Conservation (phyloP, 352 stramenopile species). For the Pythium guiyangense region DNA sequence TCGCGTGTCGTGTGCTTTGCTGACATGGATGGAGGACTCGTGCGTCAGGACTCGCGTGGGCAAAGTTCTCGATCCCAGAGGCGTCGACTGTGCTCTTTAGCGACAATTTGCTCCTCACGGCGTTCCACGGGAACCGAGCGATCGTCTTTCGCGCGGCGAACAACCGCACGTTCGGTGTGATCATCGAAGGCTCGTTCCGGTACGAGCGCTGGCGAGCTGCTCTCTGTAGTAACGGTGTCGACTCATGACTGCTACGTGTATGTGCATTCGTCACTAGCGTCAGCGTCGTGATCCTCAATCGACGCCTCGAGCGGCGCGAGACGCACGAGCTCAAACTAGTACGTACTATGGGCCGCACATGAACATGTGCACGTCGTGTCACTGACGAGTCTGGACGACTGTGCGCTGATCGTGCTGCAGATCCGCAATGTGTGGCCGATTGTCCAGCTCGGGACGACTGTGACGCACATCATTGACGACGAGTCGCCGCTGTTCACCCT, state of each 20-base stretch:
- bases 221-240: too few species aligned
- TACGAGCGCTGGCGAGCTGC: slow-evolving; percentile 7
- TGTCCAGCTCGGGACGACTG: slow-evolving; percentile 44
- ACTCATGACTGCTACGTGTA: not conserved
- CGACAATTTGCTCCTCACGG: slow-evolving; percentile 39
- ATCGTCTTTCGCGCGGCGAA: slow-evolving; percentile 61
- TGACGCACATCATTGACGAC: slow-evolving; percentile 57
- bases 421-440: slow-evolving; percentile 61
- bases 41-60: slow-evolving; percentile 40
- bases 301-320: slow-evolving; percentile 31
- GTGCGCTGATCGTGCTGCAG: slow-evolving; percentile 4
- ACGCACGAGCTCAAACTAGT: slow-evolving; percentile 51
- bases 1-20: too few species aligned
- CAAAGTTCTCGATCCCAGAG: slow-evolving; percentile 63
- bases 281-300: slow-evolving; percentile 49
- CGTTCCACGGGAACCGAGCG: slow-evolving; percentile 42
- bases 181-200: slow-evolving; percentile 59
- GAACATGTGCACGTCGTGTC: not conserved
- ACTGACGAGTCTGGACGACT: not conserved
- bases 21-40: not conserved
- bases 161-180: slow-evolving; percentile 40
- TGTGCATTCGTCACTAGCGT: slow-evolving; percentile 18
- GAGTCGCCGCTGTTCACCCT: slow-evolving; percentile 41
- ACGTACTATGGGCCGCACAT: not conserved
- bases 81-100: slow-evolving; percentile 46